phyloP scores from a whole-genome alignment of 2,329 filamentous ascomycete genomes.

The Pestalotiopsis sp. region DNA sequence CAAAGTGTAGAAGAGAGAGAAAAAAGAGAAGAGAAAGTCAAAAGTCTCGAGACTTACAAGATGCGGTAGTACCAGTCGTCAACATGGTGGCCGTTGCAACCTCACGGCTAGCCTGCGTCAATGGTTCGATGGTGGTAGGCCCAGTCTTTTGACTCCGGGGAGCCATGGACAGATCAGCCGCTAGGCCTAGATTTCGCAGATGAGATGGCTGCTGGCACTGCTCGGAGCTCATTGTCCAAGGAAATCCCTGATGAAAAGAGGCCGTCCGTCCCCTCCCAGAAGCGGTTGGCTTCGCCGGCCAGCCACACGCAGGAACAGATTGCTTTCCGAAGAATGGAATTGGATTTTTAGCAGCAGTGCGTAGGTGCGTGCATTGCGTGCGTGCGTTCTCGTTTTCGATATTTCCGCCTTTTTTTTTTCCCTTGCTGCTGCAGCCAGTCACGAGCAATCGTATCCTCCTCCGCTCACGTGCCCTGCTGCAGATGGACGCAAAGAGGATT shows the following conservation, averaged over 20 bases:
- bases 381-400: background rate
- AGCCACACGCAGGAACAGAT: slow-evolving; percentile 6
- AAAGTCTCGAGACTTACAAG: background rate
- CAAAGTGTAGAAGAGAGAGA: background rate
- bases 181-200: slow-evolving; percentile 22
- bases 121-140: background rate
- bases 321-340: background rate
- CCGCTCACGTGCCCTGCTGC: background rate
- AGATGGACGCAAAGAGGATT: background rate
- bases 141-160: slow-evolving; percentile 18
- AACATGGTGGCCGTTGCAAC: background rate
- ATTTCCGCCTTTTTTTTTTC: background rate
- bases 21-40: too few species aligned
- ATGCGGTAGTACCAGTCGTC: background rate
- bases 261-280: background rate
- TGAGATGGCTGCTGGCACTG: background rate
- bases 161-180: slow-evolving; percentile 21
- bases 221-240: background rate
- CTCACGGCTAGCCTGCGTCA: background rate
- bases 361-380: too few species aligned
- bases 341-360: background rate
- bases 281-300: background rate
- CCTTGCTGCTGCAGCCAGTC: background rate
- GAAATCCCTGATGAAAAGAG: background rate
- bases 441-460: background rate